Base-by-base conservation (phyloP, 73 alveolate genomes). In the Blepharisma stoltei region DNA sequence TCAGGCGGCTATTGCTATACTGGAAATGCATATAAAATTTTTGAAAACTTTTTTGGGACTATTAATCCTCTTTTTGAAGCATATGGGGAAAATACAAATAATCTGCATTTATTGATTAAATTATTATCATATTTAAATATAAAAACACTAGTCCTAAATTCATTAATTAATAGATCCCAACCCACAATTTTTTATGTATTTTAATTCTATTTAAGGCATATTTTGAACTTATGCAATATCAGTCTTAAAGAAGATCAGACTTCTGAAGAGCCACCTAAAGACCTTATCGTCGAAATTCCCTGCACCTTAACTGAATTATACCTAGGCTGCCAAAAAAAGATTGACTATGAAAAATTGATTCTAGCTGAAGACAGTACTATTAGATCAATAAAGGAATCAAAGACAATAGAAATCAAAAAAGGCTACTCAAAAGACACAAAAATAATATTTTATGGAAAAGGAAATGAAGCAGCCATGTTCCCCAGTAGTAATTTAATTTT, bases 21-120 rank as follows among this genome's bases (percentile, higher is more conserved):
- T 38, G 99, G 99, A 6, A 92, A 95, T 78, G 92, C 96, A 8
- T 95, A 87, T 66, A 97, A 87, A 73, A 93, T 95, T 44, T 95
- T 95, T 88, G 97, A 89, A 67, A 90, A 92, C 73, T 94, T 95
- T 91, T 92, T 93, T 77, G 99, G 98, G 9, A 80, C 98, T 20
- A 18, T 87, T 8, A 95, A 95, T 82, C 98, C 98, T n/a, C 94
- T 94, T 87, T 78, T 92, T 20, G 89, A 87, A 70, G 83, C 67
- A 52, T 55, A 70, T 45, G 98, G 90, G 53, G 77, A 67, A 37
- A 9, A 32, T 8, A 6, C 50, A 55, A 37, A 8, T n/a, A n/a
- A n/a, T n/a, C n/a, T n/a, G n/a, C n/a, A n/a, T n/a, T n/a, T n/a
- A n/a, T n/a, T n/a, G n/a, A n/a, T n/a, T n/a, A n/a, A n/a, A n/a